Evolutionary conservation across 2,329 filamentous ascomycete species (phyloP).

Genomic region (Emmonsia crescens): DNA sequence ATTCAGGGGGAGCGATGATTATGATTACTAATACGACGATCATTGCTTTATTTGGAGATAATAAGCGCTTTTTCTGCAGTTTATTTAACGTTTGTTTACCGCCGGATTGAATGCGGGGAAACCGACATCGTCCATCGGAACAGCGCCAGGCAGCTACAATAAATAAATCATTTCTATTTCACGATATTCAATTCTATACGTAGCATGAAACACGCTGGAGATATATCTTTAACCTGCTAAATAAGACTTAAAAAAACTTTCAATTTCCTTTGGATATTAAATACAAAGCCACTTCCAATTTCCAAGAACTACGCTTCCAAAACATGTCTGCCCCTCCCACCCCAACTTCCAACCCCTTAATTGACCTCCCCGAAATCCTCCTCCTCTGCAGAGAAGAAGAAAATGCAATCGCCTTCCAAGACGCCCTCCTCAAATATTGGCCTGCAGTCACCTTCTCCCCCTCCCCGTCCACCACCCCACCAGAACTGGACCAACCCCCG

Average conservation of each 20-base stretch:
- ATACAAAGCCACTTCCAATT: background rate
- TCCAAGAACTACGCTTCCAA: background rate
- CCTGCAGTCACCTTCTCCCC: conserved; percentile 17
- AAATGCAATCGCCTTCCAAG: conserved; percentile 33
- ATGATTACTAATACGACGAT: background rate
- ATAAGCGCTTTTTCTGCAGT: too few species aligned
- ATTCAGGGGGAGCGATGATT: background rate
- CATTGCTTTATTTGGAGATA: too few species aligned
- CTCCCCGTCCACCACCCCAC: background rate
- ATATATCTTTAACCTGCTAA: too few species aligned
- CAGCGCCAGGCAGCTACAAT: too few species aligned
- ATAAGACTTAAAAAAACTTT: too few species aligned
- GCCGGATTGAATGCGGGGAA: too few species aligned
- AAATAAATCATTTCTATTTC: too few species aligned
- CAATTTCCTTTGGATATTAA: background rate
- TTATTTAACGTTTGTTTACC: too few species aligned
- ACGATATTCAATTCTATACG: too few species aligned
- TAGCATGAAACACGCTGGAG: too few species aligned
- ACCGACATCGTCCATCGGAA: too few species aligned
- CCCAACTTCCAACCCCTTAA: background rate
- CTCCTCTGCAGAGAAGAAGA: conserved; percentile 34
- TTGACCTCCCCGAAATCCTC: conserved; percentile 29
- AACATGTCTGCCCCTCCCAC: background rate
- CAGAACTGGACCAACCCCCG: background rate
- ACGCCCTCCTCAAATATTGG: conserved; percentile 23